Percentiles rank a stretch among this genome's conserved stretches.
phyloP scores from a whole-genome alignment of 2,329 filamentous ascomycete species.

The Hymenoscyphus linearis region DNA sequence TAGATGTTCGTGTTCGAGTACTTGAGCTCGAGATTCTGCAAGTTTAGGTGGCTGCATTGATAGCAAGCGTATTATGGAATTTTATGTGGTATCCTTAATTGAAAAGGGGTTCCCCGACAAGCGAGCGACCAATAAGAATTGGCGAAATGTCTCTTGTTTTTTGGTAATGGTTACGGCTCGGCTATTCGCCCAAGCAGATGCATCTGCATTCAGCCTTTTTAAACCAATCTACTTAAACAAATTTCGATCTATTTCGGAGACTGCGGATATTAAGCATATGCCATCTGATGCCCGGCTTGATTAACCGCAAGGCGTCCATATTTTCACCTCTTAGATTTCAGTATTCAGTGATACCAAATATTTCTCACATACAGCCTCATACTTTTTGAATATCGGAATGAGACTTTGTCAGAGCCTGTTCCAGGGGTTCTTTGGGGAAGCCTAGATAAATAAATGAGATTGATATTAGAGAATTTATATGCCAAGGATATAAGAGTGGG shows the following conservation, averaged over 20 bases:
- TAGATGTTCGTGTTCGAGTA: too few species aligned
- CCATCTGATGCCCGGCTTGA: conserved; percentile 6
- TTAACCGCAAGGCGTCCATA: conserved; percentile 12
- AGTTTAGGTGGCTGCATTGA: background rate
- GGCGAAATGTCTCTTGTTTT: background rate
- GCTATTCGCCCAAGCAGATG: conserved; percentile 8
- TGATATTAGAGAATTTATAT: background rate
- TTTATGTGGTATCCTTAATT: background rate
- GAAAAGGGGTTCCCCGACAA: background rate
- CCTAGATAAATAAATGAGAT: background rate
- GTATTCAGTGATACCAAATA: background rate
- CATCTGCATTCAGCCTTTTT: conserved; percentile 18
- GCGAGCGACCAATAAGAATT: conserved; percentile 3
- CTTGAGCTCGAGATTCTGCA: background rate
- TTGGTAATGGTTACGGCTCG: conserved; percentile 7
- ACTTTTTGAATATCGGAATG: conserved; percentile 8
- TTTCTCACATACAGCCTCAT: background rate
- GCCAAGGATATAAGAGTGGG: background rate
- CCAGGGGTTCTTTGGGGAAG: conserved; percentile 5
- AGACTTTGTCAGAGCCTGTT: background rate
- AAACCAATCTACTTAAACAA: conserved; percentile 14
- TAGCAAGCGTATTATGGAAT: background rate
- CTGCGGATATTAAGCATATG: conserved; percentile 13
- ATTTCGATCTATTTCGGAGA: conserved; percentile 15
- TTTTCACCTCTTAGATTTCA: conserved; percentile 4